Conservation (phyloP, 768 basidiomycete genomes). For the Vararia minispora region DNA sequence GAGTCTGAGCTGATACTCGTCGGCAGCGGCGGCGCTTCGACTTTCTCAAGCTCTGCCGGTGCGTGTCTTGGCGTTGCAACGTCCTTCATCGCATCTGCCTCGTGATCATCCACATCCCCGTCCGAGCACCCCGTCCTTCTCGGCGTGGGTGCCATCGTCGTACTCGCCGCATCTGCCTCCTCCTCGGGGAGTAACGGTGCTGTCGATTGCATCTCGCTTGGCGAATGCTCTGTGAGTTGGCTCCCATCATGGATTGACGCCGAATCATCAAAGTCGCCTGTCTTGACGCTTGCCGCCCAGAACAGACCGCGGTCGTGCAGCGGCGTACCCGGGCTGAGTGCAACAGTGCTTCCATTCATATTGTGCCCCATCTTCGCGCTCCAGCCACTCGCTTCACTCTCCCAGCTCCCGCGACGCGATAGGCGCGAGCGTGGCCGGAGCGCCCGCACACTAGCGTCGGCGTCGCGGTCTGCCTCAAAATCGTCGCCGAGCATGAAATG, state of each 20-base stretch:
- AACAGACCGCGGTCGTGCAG: conserved; percentile 5
- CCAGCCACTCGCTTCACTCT: conserved; percentile 83
- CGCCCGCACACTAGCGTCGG: conserved; percentile 85
- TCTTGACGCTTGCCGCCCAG: conserved; percentile 10
- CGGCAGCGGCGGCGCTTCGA: too few relatives aligned
- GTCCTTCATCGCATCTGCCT: too few relatives aligned
- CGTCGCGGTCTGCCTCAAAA: conserved; percentile 39
- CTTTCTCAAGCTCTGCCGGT: too few relatives aligned
- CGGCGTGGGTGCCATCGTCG: too few relatives aligned
- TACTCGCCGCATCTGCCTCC: too few relatives aligned
- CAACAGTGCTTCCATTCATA: conserved; percentile 32
- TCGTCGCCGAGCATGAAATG: conserved; percentile 48
- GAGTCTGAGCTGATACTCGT: too few relatives aligned
- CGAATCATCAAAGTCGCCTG: conserved; percentile 4
- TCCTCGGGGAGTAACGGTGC: too few relatives aligned
- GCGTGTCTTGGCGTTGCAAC: too few relatives aligned
- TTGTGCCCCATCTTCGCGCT: conserved; percentile 63
- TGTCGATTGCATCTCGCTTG: too few relatives aligned
- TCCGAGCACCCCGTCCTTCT: too few relatives aligned
- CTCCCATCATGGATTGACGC: neutral
- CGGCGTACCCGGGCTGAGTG: conserved; percentile 6
- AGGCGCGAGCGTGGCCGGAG: conserved; percentile 74
- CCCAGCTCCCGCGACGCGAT: conserved; percentile 87
- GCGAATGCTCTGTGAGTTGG: too few relatives aligned
- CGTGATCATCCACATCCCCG: too few relatives aligned